Percentiles rank a stretch among this genome's conserved stretches.
Evolutionary conservation across 1,284 basidiomycete species (phyloP).

Genomic region (Cutaneotrichosporon spelunceum): DNA sequence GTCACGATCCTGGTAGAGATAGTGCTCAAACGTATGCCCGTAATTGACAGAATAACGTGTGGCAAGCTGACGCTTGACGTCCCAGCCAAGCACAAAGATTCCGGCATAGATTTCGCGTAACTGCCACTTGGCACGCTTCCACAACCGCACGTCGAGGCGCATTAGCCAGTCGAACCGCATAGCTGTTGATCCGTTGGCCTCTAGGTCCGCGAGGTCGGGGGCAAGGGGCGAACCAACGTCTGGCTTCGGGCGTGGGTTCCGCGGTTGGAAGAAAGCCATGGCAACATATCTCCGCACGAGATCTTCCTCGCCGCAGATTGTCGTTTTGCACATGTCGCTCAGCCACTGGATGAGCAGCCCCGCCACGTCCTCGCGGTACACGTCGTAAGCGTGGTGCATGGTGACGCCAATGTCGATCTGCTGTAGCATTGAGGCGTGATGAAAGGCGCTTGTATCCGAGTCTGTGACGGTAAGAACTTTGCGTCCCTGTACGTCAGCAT

Average conservation of each 20-base stretch:
- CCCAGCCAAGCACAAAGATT: conserved; percentile 31
- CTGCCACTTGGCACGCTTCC: conserved; percentile 46
- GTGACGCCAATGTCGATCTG: conserved; percentile 92
- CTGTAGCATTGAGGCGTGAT: conserved; percentile 73
- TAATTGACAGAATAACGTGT: conserved; percentile 81
- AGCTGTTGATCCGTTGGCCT: conserved; percentile 4
- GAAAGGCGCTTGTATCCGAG: conserved; percentile 66
- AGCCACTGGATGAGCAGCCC: conserved; percentile 82
- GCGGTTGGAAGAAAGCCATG: conserved; percentile 29
- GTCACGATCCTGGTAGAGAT: conserved; percentile 85
- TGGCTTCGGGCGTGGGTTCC: conserved; percentile 6
- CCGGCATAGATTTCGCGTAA: conserved; percentile 42
- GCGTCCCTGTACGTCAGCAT: conserved; percentile 59
- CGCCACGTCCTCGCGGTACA: conserved; percentile 82
- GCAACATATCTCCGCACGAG: conserved; percentile 60
- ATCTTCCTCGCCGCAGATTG: conserved; percentile 57
- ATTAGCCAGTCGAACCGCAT: conserved; percentile 46
- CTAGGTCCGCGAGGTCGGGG: conserved; percentile 17
- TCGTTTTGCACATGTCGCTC: conserved; percentile 69
- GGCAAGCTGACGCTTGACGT: conserved; percentile 53
- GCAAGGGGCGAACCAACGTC: conserved; percentile 21
- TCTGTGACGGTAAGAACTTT: conserved; percentile 77
- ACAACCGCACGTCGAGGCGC: conserved; percentile 43
- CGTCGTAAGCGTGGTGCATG: conserved; percentile 80
- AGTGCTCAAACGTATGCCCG: conserved; percentile 80